Evolutionary conservation across 495 filamentous ascomycete species (phyloP).

Genomic region (Poronia punctata): DNA sequence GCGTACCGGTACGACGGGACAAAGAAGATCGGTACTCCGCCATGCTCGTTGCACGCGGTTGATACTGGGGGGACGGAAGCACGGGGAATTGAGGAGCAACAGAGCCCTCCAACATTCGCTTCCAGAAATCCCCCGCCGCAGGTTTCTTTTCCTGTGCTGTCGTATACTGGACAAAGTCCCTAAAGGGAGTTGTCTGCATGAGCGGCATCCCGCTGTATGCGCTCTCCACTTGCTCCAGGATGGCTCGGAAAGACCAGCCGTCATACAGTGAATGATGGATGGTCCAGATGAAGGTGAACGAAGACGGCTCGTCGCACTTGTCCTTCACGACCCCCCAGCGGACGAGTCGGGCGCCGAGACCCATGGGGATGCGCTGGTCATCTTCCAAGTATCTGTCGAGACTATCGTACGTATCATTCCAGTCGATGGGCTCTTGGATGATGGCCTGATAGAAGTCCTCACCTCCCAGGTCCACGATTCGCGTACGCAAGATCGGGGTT

Average conservation of each 20-base stretch:
- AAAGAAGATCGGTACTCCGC: not conserved
- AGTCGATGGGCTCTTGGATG: too few species aligned
- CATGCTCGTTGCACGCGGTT: not conserved
- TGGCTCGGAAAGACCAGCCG: constrained; percentile 1
- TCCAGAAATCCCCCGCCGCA: not conserved
- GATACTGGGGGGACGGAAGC: not conserved
- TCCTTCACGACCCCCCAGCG: too few species aligned
- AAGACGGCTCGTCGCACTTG: too few species aligned
- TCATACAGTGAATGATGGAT: constrained; percentile 7
- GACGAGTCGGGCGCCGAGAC: too few species aligned
- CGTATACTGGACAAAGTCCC: not conserved
- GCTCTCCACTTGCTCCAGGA: not conserved
- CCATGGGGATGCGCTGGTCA: too few species aligned
- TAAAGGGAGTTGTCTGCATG: not conserved
- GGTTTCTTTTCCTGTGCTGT: not conserved
- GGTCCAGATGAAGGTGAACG: constrained; percentile 7
- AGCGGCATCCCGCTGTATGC: not conserved
- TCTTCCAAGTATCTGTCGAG: too few species aligned
- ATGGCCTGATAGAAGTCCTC: too few species aligned
- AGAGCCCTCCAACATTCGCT: not conserved
- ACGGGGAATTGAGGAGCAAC: not conserved
- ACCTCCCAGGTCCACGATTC: too few species aligned
- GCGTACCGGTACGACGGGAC: not conserved
- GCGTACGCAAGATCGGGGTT: not conserved
- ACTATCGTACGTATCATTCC: too few species aligned